Evolutionary conservation across 129 eudicot genomes (phyloP).

Genomic region (Tanacetum coccineum): DNA sequence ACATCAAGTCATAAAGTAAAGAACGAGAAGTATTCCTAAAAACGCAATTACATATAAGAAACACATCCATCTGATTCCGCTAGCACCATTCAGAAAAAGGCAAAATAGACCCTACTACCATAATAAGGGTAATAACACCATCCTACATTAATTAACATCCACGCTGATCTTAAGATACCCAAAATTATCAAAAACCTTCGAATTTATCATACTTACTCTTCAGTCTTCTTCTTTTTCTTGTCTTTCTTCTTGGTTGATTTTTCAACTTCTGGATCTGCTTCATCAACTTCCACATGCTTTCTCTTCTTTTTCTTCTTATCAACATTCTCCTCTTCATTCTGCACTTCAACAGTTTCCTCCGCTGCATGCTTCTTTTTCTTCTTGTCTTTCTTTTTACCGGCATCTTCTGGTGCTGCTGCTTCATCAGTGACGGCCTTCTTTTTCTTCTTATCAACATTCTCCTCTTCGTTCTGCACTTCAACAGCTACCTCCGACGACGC

Average conservation of each 20-base stretch:
- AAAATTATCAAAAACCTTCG: not conserved
- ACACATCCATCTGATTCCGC: slow-evolving; percentile 7
- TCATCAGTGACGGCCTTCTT: slow-evolving; percentile 42
- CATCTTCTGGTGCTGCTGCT: slow-evolving; percentile 30
- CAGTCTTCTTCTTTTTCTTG: slow-evolving; percentile 52
- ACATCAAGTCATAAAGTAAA: not conserved
- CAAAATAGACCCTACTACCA: slow-evolving; percentile 9
- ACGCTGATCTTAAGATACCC: slow-evolving; percentile 4
- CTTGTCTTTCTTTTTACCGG: slow-evolving; percentile 47
- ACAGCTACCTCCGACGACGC: slow-evolving; percentile 21
- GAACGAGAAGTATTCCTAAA: not conserved
- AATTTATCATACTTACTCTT: slow-evolving; percentile 17
- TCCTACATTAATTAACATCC: not conserved
- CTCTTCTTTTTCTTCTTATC: slow-evolving; percentile 63
- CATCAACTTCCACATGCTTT: slow-evolving; percentile 62
- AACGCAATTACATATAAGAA: not conserved
- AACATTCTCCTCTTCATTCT: slow-evolving; percentile 21
- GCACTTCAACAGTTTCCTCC: slow-evolving; percentile 17
- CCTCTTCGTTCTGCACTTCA: slow-evolving; percentile 19
- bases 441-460: slow-evolving; percentile 39
- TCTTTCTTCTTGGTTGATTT: slow-evolving; percentile 45
- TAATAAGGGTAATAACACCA: slow-evolving; percentile 9
- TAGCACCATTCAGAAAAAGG: slow-evolving; percentile 9
- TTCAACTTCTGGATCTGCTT: slow-evolving; percentile 32
- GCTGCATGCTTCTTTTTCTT: slow-evolving; percentile 53